Conservation (phyloP, 768 basidiomycete genomes). For the Boletus sp. region DNA sequence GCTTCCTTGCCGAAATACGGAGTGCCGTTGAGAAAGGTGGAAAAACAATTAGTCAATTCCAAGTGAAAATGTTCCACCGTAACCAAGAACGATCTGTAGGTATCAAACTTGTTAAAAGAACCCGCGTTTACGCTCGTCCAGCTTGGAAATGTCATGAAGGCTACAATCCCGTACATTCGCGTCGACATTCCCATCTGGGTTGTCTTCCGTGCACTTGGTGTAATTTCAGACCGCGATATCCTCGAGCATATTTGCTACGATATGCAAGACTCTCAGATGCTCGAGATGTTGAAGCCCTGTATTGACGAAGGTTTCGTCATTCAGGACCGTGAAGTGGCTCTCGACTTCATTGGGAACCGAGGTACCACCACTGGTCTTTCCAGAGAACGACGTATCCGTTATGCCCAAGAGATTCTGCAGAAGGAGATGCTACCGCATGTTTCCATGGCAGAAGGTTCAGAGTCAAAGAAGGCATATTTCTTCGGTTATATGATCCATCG, state of each 20-base stretch:
- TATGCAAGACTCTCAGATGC: constrained; percentile 91
- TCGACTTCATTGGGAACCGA: constrained; percentile 98
- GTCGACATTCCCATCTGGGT: constrained; percentile 99
- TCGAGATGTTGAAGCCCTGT: constrained; percentile 97
- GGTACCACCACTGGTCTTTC: constrained; percentile 92
- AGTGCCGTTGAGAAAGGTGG: constrained; percentile 98
- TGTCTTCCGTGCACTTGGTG: constrained; percentile 95
- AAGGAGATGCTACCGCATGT: constrained; percentile 99
- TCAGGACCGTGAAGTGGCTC: constrained; percentile 93
- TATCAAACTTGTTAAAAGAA: neutral
- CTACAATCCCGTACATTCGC: constrained; percentile 96
- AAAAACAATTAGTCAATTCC: constrained; percentile 96
- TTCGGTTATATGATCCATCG: constrained; percentile 99
- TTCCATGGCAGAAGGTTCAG: constrained; percentile 91
- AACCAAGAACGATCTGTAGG: constrained; percentile 86
- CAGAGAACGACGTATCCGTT: constrained; percentile 88
- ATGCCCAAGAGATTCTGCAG: constrained; percentile 96
- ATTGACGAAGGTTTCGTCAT: constrained; percentile 99
- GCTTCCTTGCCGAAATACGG: constrained; percentile 94
- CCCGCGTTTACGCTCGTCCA: constrained; percentile 27
- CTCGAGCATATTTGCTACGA: constrained; percentile 99
- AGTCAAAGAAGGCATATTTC: constrained; percentile 99
- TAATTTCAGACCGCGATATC: constrained; percentile 96
- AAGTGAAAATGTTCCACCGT: constrained; percentile 94
- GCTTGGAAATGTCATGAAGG: constrained; percentile 92